Base-by-base conservation (phyloP, 2,329 filamentous ascomycete species). In the Paecilomyces variotii region DNA sequence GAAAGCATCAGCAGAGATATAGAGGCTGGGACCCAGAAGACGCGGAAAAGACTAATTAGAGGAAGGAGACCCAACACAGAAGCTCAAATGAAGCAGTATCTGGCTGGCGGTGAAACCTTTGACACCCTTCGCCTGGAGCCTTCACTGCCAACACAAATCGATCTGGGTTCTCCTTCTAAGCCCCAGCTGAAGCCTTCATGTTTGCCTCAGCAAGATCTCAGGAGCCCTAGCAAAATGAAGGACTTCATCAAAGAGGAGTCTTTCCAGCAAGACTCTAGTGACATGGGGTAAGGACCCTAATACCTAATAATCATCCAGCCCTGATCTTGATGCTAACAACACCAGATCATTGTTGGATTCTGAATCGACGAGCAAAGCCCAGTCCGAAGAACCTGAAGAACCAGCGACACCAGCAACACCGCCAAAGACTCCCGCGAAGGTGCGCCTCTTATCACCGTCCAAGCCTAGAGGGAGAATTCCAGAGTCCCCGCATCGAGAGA, bases 401-500 rank as follows among this genome's bases (percentile, higher is more conserved):
- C 30, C 30, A 7, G 7, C 30, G 5, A 32, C 30, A 10, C 55
- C 67, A 52, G 63, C 70, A 49, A 79, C 78, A 45, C 78, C 79
- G 19, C 75, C 73, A 14, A 65, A 70, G 11, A 80, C 76, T 50
- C 78, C 79, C 45, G 74, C 73, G 7, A 78, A 74, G 59, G 65
- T 67, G 4, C 67, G 67, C 11, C 69, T 81, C 3, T 71, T 72
- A 25, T 82, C 80, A 12, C 81, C 81, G 2, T 77, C 76, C 1
- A 81, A 83, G 64, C 66, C 70, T 24, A 73, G 67, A 54, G 61
- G 68, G 24, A 66, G 69, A 0, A 78, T 83, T 51, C 81, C 80
- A 6, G 77, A 77, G 5, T 79, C 80, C 4, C 80, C 80, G 0
- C 73, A 80, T 57, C 72, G 78, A 54, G 77, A 79, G 34, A 81